phyloP scores from a whole-genome alignment of 495 filamentous ascomycete species.

The Poronia punctata region DNA sequence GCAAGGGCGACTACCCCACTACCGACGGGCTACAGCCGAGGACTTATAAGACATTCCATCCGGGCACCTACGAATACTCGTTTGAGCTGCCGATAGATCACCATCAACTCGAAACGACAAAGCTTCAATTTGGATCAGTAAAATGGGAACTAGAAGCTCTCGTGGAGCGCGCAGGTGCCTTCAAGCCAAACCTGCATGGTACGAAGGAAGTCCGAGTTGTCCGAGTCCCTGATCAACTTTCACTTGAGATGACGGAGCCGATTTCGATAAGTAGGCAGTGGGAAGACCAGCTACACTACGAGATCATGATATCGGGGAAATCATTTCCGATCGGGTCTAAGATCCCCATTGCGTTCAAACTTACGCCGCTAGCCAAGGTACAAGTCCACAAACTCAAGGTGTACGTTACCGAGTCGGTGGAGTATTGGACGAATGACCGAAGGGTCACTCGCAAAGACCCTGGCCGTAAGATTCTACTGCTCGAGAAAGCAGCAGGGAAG shows the following conservation, averaged over 20 bases:
- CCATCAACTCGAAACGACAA: slow-evolving; percentile 84
- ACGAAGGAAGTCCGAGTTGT: slow-evolving; percentile 80
- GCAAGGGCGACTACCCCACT: slow-evolving; percentile 63
- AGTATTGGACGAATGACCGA: slow-evolving; percentile 86
- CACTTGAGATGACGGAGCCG: slow-evolving; percentile 87
- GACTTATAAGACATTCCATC: slow-evolving; percentile 82
- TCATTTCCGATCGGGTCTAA: slow-evolving; percentile 89
- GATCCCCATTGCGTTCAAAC: slow-evolving; percentile 94
- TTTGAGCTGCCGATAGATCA: slow-evolving; percentile 95
- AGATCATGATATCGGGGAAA: slow-evolving; percentile 98
- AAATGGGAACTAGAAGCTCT: slow-evolving; percentile 83
- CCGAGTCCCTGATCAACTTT: slow-evolving; percentile 82
- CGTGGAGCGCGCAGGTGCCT: slow-evolving; percentile 85
- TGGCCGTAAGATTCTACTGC: slow-evolving; percentile 74
- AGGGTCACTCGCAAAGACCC: slow-evolving; percentile 82
- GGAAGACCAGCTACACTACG: slow-evolving; percentile 98
- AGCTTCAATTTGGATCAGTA: slow-evolving; percentile 80
- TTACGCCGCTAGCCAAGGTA: slow-evolving; percentile 93
- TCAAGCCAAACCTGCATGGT: slow-evolving; percentile 83
- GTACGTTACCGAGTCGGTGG: slow-evolving; percentile 86
- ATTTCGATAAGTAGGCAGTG: slow-evolving; percentile 95
- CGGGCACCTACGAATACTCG: slow-evolving; percentile 88
- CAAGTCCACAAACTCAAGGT: slow-evolving; percentile 96
- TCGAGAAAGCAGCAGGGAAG: slow-evolving; percentile 86
- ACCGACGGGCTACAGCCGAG: slow-evolving; percentile 65